phyloP scores from a whole-genome alignment of 164 flowering plant species.

The Saururus chinensis region DNA sequence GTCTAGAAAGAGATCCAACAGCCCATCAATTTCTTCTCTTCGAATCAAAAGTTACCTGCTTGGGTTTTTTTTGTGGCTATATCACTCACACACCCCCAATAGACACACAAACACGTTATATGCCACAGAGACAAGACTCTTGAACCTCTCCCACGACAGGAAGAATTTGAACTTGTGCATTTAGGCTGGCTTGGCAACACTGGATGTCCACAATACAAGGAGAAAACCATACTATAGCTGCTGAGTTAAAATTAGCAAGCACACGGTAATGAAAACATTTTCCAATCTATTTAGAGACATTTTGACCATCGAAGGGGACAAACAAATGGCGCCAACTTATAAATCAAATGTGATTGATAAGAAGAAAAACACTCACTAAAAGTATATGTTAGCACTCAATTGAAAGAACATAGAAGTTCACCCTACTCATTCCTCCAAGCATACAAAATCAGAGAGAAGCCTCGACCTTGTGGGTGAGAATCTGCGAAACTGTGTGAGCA shows the following conservation, averaged over 20 bases:
- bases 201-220: not conserved
- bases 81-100: no score
- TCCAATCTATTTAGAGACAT: slow-evolving; percentile 14
- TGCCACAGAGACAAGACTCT: no score
- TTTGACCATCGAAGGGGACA: slow-evolving; percentile 2
- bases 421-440: slow-evolving; percentile 44
- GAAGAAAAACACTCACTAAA: slow-evolving; percentile 25
- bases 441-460: slow-evolving; percentile 34
- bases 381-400: slow-evolving; percentile 28
- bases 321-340: slow-evolving; percentile 8
- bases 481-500: slow-evolving; percentile 22
- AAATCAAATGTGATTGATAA: slow-evolving; percentile 20
- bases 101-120: no score
- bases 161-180: no score
- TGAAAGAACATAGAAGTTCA: slow-evolving; percentile 6
- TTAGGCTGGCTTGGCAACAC: not conserved
- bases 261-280: not conserved
- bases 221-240: not conserved
- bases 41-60: no score
- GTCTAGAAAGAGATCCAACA: no score
- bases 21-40: no score
- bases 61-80: no score
- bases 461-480: slow-evolving; percentile 17
- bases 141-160: no score
- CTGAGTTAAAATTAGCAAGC: not conserved